A percentile compares a stretch with the other conserved stretches of the same genome.
Evolutionary conservation across 1,139 yeast genomes (phyloP).

Genomic region (Magnusiomyces starmeri): DNA sequence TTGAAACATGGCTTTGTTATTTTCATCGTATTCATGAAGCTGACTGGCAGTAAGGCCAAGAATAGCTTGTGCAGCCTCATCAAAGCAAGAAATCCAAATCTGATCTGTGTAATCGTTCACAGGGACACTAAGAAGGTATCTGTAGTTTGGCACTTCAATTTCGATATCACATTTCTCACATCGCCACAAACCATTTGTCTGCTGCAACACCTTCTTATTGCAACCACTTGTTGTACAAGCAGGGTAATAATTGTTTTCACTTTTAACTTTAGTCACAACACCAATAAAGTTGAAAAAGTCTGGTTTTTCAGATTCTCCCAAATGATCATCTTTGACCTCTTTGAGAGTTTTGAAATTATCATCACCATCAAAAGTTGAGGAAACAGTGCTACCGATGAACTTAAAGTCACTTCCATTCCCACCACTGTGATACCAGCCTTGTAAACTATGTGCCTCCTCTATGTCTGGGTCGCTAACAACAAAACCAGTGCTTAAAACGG

Average conservation of each 20-base stretch:
- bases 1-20: conserved; percentile 43
- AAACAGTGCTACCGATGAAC: conserved; percentile 11
- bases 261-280: conserved; percentile 50
- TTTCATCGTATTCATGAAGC: conserved; percentile 44
- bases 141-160: conserved; percentile 60
- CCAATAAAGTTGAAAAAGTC: conserved; percentile 76
- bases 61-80: conserved; percentile 67
- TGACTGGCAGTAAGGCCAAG: conserved; percentile 68
- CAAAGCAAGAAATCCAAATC: conserved; percentile 82
- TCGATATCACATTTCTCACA: conserved; percentile 84
- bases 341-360: conserved; percentile 36
- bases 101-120: conserved; percentile 76
- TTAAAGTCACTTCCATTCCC: conserved; percentile 43
- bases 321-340: conserved; percentile 59
- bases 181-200: conserved; percentile 65
- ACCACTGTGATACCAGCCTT: conserved; percentile 90
- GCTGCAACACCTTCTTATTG: conserved; percentile 74
- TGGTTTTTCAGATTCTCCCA: conserved; percentile 61
- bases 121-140: conserved; percentile 68
- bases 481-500: conserved; percentile 73
- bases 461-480: conserved; percentile 78
- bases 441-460: conserved; percentile 76
- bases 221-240: conserved; percentile 75
- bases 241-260: conserved; percentile 72
- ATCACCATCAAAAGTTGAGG: too few species aligned